Percentiles rank a stretch among this genome's conserved stretches.
Conservation (phyloP, 805 yeast species). For the Saccharomyces paradoxus region DNA sequence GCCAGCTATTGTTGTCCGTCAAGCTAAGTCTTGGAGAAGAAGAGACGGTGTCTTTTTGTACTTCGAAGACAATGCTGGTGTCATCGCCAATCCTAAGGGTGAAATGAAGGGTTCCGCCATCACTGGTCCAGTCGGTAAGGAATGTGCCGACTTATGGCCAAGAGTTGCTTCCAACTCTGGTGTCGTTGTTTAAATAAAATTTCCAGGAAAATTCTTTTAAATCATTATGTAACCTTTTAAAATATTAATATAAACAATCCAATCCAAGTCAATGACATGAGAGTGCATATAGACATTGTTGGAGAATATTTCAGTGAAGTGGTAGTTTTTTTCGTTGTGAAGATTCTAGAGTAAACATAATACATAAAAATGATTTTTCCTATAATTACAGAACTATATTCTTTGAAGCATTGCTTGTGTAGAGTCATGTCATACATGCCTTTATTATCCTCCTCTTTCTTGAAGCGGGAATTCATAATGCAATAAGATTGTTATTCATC, state of each 20-base stretch:
- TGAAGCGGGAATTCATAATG: not conserved
- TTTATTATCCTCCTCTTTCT: not conserved
- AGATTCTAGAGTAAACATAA: not conserved
- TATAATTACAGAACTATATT: not conserved
- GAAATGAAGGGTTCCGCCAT: constrained; percentile 99
- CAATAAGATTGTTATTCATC: not conserved
- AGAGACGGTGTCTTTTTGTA: constrained; percentile 97
- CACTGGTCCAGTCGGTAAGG: constrained; percentile 99
- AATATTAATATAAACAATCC: not conserved
- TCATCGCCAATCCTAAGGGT: constrained; percentile 99
- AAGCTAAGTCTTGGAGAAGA: constrained; percentile 99
- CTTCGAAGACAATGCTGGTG: constrained; percentile 99
- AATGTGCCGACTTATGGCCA: constrained; percentile 99
- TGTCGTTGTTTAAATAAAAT: constrained; percentile 78
- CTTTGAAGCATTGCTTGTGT: not conserved
- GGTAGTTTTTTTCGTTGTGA: not conserved
- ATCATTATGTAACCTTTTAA: not conserved
- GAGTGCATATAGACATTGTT: not conserved
- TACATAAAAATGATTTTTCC: not conserved
- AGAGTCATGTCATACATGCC: not conserved
- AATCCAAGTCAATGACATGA: not conserved
- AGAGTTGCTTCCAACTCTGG: constrained; percentile 99
- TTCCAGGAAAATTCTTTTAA: not conserved
- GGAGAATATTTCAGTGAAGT: not conserved
- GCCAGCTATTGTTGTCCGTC: constrained; percentile 98